Base-by-base conservation (phyloP, 2,329 filamentous ascomycete genomes). In the Aureobasidium subglaciale region DNA sequence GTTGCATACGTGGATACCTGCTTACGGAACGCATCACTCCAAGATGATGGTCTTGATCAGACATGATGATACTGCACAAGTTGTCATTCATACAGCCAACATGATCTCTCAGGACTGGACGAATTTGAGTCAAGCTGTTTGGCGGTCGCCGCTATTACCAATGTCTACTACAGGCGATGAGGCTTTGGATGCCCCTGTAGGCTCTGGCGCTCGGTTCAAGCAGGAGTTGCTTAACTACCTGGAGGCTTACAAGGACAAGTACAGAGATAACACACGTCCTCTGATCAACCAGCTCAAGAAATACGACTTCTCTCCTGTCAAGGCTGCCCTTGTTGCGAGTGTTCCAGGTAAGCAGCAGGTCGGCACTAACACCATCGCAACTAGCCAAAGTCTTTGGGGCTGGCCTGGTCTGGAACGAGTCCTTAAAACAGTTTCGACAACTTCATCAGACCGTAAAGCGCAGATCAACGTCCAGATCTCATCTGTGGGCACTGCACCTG, bases 51-150 rank as follows among this genome's bases (percentile, higher is more conserved):
- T 95, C n/a, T 70, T 95, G 4, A 76, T 95, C 59, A 80, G 87
- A 5, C 84, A 87, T 67, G 89, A 95, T 65, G 83, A 86, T 59
- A 81, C 78, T 0, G 87, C 86, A 0, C 87, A 95, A 70, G 74
- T 96, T 5, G 71, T 95, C 56, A 90, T 96, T 27, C 88, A 95
- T 63, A 96, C 90, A 0, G 89, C 90, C 16, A 96, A 96, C 63
- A 90, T 95, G 86, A 92, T 95, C n/a, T 66, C 78, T 4, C 83
- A 85, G 55, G 90, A 96, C 68, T 96, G 90, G 90, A 80, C 77
- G 1, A 93, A 93, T 62, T 88, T 95, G 87, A 87, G 85, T 1
- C 90, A 96, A 67, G 89, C 83, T 1, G 80, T 88, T 5, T 96
- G 90, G 90, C 76, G 73, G 48, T 92, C 88, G 0, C 88, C 88